Conservation (phyloP, 257 asterid species). For the Gynochthodes officinalis region DNA sequence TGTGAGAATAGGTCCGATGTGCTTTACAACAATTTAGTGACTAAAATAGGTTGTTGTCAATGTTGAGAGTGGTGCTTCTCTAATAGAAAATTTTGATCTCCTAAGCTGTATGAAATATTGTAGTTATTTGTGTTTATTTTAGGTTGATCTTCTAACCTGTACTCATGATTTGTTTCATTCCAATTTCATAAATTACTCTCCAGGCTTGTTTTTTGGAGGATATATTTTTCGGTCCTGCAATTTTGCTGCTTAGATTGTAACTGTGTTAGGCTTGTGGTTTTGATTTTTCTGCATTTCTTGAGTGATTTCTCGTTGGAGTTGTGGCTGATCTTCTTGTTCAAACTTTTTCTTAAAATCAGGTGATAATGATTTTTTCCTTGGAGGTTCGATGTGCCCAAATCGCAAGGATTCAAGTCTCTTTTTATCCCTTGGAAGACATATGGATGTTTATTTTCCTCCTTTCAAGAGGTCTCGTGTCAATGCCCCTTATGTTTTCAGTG, state of each 20-base stretch:
- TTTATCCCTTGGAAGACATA: slow-evolving; percentile 46
- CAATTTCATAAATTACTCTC: neutral
- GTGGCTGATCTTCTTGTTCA: slow-evolving; percentile 21
- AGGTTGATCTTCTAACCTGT: slow-evolving; percentile 3
- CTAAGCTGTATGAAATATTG: neutral
- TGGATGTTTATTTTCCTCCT: slow-evolving; percentile 65
- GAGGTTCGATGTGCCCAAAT: slow-evolving; percentile 51
- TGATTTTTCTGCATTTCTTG: neutral
- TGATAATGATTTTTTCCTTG: slow-evolving; percentile 42
- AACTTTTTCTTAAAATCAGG: slow-evolving; percentile 41
- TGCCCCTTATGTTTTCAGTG: slow-evolving; percentile 57
- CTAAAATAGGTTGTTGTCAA: neutral
- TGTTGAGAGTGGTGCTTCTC: neutral
- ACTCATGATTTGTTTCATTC: neutral
- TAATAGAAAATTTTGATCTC: neutral
- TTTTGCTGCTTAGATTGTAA: neutral
- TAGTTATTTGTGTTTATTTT: neutral
- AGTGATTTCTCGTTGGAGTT: neutral
- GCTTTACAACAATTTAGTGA: neutral
- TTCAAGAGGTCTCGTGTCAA: slow-evolving; percentile 78
- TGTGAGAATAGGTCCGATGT: neutral
- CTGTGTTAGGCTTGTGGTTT: neutral
- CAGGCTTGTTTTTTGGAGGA: neutral
- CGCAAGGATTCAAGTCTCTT: slow-evolving; percentile 51
- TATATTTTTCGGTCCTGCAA: too few species aligned